A percentile compares a stretch with the other conserved stretches of the same genome.
Evolutionary conservation across 176 grass and related monocot species (phyloP).

Genomic region (Juncus effusus): DNA sequence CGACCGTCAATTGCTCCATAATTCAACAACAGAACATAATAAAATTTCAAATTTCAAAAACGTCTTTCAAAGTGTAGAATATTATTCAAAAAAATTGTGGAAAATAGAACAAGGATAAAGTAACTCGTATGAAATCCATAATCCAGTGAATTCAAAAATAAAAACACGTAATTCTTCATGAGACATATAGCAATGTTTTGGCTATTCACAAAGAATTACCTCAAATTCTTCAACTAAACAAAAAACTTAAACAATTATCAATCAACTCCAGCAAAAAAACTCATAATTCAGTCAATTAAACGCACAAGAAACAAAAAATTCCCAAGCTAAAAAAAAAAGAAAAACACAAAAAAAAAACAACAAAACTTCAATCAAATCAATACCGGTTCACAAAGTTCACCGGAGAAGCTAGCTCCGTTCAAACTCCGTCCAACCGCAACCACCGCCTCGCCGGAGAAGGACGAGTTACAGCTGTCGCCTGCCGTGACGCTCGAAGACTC

Average conservation of each 20-base stretch:
- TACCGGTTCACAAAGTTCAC: conserved; percentile 84
- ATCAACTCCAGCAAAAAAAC: conserved; percentile 5
- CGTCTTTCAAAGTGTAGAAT: no score
- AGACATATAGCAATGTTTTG: background rate
- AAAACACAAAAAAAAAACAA: background rate
- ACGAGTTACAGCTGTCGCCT: conserved; percentile 77
- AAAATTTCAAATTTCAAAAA: no score
- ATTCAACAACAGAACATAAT: background rate
- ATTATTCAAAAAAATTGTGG: no score
- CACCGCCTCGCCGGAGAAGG: conserved; percentile 41
- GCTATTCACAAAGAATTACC: background rate
- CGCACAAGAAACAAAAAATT: background rate
- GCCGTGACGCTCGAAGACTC: conserved; percentile 85
- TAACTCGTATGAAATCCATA: no score
- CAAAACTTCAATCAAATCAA: conserved; percentile 2
- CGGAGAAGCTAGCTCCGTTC: conserved; percentile 51
- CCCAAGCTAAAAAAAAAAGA: background rate
- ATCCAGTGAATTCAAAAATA: no score
- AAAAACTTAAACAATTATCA: conserved; percentile 8
- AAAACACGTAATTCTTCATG: background rate
- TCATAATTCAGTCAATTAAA: conserved; percentile 3
- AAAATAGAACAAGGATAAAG: no score
- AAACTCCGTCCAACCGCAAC: conserved; percentile 7
- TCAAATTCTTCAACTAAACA: background rate
- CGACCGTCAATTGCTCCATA: background rate